Evolutionary conservation across 805 yeast genomes (phyloP).

Genomic region (Lipomyces sp.): DNA sequence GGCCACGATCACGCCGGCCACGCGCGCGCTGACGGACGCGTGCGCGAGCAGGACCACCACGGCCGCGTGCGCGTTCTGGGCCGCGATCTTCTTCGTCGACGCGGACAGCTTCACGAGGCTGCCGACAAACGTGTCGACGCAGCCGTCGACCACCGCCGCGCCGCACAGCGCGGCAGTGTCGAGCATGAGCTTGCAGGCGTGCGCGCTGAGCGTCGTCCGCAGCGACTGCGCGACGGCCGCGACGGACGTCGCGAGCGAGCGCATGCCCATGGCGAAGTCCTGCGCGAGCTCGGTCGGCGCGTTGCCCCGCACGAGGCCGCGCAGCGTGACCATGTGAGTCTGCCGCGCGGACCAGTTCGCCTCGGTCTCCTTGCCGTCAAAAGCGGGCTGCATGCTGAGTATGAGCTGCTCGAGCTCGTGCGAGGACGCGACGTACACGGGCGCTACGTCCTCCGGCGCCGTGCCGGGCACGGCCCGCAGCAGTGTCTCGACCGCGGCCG

Average conservation of each 20-base stretch:
- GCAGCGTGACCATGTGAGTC: slow-evolving; percentile 51
- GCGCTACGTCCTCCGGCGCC: slow-evolving; percentile 42
- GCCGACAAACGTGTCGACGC: slow-evolving; percentile 46
- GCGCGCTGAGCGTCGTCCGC: slow-evolving; percentile 75
- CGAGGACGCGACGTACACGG: slow-evolving; percentile 37
- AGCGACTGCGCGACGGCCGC: slow-evolving; percentile 66
- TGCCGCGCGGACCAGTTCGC: slow-evolving; percentile 81
- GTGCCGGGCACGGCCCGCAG: slow-evolving; percentile 36
- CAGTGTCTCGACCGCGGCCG: slow-evolving; percentile 11
- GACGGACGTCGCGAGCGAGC: slow-evolving; percentile 55
- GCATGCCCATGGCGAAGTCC: slow-evolving; percentile 39
- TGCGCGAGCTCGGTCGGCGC: slow-evolving; percentile 41
- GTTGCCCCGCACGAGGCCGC: slow-evolving; percentile 63
- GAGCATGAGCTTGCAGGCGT: slow-evolving; percentile 73
- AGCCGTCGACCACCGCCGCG: slow-evolving; percentile 29
- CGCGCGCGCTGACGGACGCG: slow-evolving; percentile 51
- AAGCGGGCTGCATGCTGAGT: slow-evolving; percentile 40
- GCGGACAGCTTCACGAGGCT: slow-evolving; percentile 52
- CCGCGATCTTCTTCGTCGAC: slow-evolving; percentile 62
- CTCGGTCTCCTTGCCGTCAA: slow-evolving; percentile 79
- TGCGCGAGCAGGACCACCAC: slow-evolving; percentile 43
- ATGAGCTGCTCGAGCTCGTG: slow-evolving; percentile 36
- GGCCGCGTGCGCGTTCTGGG: slow-evolving; percentile 54
- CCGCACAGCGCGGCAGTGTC: slow-evolving; percentile 43
- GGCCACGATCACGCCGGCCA: slow-evolving; percentile 48